Base-by-base conservation (phyloP, 2,329 filamentous ascomycete genomes). In the Colletotrichum salicis region DNA sequence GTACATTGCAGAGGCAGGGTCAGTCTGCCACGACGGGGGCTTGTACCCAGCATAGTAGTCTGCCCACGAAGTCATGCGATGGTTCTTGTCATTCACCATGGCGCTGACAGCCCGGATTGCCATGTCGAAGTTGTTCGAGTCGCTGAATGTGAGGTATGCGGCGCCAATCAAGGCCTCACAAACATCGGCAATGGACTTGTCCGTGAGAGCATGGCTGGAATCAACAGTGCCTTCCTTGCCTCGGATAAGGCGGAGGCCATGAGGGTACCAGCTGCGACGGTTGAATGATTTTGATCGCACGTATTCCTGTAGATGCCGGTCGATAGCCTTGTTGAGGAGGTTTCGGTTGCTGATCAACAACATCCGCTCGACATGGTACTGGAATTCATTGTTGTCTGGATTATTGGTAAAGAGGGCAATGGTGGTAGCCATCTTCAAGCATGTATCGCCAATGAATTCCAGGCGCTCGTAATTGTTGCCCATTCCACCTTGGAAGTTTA, bases 101-200 rank as follows among this genome's bases (percentile, higher is more conserved):
- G 86, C 87, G 0, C 90, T 92, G 27, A 95, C 93, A 1, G 89
- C 88, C 73, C 84, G 84, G 24, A 92, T 86, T 0, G 90, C 90
- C 78, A 89, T 79, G 77, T 92, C 87, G 76, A 91, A 87, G 69
- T 82, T 79, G 1, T 77, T 77, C 5, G 83, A 76, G 8, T 82
- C 76, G 48, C 80, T 77, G 4, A 81, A 82, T 0, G 85, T 87
- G 51, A 93, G 81, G 63, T 92, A 91, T 0, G 95, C 92, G 2
- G 96, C 96, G 6, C 96, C 96, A 59, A 99, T 98, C 68, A 98
- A 83, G 0, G 96, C 96, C 79, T 98, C 96, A 72, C 94, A 97
- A 0, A 98, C 95, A 80, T 98, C 96, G 4, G 96, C 96, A 77
- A 97, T 92, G 1, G 93, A 93, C 84, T 99, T 99, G 81, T 97